A percentile compares a stretch with the other conserved stretches of the same genome.
Conservation (phyloP, 2,329 filamentous ascomycete genomes). For the Chaetomiaceae sp. region DNA sequence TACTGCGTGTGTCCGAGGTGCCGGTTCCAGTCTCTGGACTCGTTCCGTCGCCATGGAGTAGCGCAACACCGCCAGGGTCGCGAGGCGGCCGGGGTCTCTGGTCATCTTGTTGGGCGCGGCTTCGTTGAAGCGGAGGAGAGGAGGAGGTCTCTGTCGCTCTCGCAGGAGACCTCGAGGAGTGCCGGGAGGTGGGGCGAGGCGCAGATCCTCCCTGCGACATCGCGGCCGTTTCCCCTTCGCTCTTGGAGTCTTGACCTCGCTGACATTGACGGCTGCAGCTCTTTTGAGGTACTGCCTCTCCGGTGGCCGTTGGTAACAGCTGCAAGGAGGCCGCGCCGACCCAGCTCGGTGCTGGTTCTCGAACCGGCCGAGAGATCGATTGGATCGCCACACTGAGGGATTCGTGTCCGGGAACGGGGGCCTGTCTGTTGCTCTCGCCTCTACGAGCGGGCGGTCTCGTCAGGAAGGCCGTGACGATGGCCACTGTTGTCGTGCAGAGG, state of each 20-base stretch:
- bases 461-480: conserved; percentile 1
- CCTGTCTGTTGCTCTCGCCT: conserved; percentile 10
- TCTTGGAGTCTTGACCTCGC: conserved; percentile 46
- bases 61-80: conserved; percentile 27
- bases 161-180: conserved; percentile 42
- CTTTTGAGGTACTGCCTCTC: conserved; percentile 20
- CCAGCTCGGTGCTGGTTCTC: conserved; percentile 23
- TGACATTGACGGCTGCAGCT: conserved; percentile 51
- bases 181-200: conserved; percentile 52
- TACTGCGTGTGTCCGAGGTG: conserved; percentile 40
- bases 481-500: conserved; percentile 5
- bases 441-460: background rate
- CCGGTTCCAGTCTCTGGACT: conserved; percentile 32
- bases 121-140: conserved; percentile 31
- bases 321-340: conserved; percentile 18
- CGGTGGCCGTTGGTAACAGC: conserved; percentile 14
- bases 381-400: conserved; percentile 26
- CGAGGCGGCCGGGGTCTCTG: conserved; percentile 28
- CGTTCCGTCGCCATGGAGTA: conserved; percentile 29
- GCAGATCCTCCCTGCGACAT: conserved; percentile 60
- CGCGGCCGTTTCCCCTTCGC: conserved; percentile 55
- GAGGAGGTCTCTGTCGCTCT: conserved; percentile 34
- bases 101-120: conserved; percentile 31
- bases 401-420: conserved; percentile 9
- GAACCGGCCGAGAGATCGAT: conserved; percentile 18